Evolutionary conservation across 352 stramenopile genomes (phyloP).

Genomic region (Elongisporangium undulatum): DNA sequence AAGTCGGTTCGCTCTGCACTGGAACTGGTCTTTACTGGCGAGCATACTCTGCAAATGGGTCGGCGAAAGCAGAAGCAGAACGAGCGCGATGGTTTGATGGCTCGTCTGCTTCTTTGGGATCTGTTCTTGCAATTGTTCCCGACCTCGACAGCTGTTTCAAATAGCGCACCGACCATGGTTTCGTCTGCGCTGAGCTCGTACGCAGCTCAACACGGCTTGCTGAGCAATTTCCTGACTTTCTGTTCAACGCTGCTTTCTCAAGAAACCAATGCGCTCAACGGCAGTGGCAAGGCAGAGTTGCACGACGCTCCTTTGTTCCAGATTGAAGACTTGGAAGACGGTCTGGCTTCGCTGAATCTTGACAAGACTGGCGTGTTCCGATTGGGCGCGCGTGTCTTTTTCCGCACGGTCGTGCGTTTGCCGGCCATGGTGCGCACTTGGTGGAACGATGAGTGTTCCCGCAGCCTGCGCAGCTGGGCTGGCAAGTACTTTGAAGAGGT

Average conservation of each 20-base stretch:
- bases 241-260: slow-evolving; percentile 60
- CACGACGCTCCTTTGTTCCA: slow-evolving; percentile 47
- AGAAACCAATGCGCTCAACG: slow-evolving; percentile 30
- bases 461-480: slow-evolving; percentile 76
- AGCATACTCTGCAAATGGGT: slow-evolving; percentile 34
- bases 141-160: slow-evolving; percentile 7
- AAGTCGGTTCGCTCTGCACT: slow-evolving; percentile 57
- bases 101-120: slow-evolving; percentile 71
- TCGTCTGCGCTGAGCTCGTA: slow-evolving; percentile 75
- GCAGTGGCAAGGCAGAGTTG: slow-evolving; percentile 21
- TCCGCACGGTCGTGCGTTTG: slow-evolving; percentile 75
- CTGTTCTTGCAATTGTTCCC: slow-evolving; percentile 82
- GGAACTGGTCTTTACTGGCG: slow-evolving; percentile 38
- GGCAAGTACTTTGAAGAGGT: slow-evolving; percentile 88
- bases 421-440: slow-evolving; percentile 86
- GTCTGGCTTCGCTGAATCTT: slow-evolving; percentile 19
- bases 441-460: slow-evolving; percentile 89
- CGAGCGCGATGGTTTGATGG: slow-evolving; percentile 49
- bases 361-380: slow-evolving; percentile 40
- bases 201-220: slow-evolving; percentile 44
- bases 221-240: slow-evolving; percentile 62
- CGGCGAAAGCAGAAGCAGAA: slow-evolving; percentile 46
- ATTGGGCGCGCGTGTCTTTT: slow-evolving; percentile 66
- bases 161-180: slow-evolving; percentile 28
- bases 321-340: slow-evolving; percentile 30